Evolutionary conservation across 1,139 yeast genomes (phyloP), one percentile per base, ranked within the genome.

Genomic region (Meyerozyma carpophila): DNA sequence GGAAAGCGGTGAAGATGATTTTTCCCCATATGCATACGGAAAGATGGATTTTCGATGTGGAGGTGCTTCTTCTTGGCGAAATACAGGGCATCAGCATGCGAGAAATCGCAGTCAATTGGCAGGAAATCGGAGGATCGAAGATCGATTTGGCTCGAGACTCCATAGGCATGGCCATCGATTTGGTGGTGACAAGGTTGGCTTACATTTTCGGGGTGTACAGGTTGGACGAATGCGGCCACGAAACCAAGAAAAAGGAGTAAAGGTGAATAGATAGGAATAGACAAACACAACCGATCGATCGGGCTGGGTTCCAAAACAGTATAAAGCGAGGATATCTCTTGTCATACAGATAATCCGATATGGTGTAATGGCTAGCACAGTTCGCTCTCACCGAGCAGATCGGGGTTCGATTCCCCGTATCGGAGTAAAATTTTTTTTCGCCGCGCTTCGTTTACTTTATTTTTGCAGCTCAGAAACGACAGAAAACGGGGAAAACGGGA

Each of bases 31-130:
- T 94, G 87, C 98, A 93, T 62, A 91, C 96, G 11, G 98, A 93
- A 64, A 81, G 98, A 45, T 93, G 98, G 98, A 93, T 94, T 36
- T 93, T 93, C 62, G 98, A 93, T 59, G 98, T 93, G 37, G 98
- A 93, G 65, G 80, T 93, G 16, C 72, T 93, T 50, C 77, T 93
- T 49, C 69, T 94, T 48, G 97, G 93, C 2, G 78, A 80, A 52
- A 71, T 87, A 48, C 90, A 88, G 60, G 56, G 64, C 1, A 82
- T 91, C 40, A 73, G 77, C 7, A 75, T 91, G 44, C 66, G 66
- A 41, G 98, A 93, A 65, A 79, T 90, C 27, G 83, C 97, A 11
- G 89, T 93, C 37, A 86, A 86, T 50, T 93, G 98, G 98, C 96
- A 90, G 62, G 98, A 93, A 65, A 93, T 93, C 42, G 95, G 79